Evolutionary conservation across 1,284 basidiomycete genomes (phyloP).

Genomic region (Microbotryum saponariae): DNA sequence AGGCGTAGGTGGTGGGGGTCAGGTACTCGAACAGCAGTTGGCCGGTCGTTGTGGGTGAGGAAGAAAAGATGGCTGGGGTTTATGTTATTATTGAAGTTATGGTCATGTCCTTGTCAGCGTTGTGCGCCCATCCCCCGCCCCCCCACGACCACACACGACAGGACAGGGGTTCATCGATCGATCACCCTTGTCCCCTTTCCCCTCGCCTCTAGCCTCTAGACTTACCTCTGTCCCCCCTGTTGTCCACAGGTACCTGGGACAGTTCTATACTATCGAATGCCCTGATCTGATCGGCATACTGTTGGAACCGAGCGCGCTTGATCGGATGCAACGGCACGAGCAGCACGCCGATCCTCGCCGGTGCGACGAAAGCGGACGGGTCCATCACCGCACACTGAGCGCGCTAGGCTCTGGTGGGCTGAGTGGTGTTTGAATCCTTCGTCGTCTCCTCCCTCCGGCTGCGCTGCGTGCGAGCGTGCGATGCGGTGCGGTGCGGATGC

Average conservation of each 20-base stretch:
- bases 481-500: no score
- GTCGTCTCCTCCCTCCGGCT: no score
- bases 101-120: no score
- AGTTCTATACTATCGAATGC: constrained; percentile 62
- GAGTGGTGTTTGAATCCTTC: no score
- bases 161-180: background rate
- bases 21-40: constrained; percentile 63
- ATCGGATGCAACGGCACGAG: constrained; percentile 69
- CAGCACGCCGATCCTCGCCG: constrained; percentile 67
- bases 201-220: background rate
- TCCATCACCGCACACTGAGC: background rate
- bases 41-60: constrained; percentile 64
- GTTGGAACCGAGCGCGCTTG: constrained; percentile 55
- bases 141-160: background rate
- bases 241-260: constrained; percentile 67
- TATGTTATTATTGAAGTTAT: background rate
- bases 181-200: no score
- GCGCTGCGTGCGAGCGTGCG: no score
- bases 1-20: constrained; percentile 57
- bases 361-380: constrained; percentile 59
- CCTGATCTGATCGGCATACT: constrained; percentile 60
- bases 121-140: background rate
- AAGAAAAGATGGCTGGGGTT: constrained; percentile 64
- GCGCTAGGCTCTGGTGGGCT: no score
- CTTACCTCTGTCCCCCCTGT: constrained; percentile 65